Evolutionary conservation across 768 basidiomycete species (phyloP), one percentile per base, ranked within the genome.

Genomic region (Suillus lakei): DNA sequence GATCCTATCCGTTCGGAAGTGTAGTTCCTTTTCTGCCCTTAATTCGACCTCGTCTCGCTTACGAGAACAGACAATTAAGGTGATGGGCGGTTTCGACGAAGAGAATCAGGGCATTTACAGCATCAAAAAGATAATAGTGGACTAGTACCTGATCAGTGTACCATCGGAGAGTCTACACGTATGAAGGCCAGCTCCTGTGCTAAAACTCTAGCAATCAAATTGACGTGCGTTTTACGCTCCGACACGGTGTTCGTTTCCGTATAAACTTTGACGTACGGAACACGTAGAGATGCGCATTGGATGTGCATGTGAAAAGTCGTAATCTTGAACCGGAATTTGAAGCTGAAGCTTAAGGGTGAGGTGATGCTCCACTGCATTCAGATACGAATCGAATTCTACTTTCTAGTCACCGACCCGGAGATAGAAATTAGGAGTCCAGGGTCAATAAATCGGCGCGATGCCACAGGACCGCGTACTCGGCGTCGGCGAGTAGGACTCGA

Each of bases 1-100:
- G 53, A 54, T 54, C 53, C 53, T 54, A 54, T 12, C 21, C 53
- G 5, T 54, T 21, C 53, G 53, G 53, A 54, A 30, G 15, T 30
- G 18, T 6, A 30, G 18, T 21, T 53, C 30, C 30, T 30, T 30
- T 51, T 18, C 4, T 30, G 50, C 28, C 50, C 50, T 53, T 53
- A 21, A 53, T 53, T 28, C 50, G 8, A 28, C 50, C 16, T 28
- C 8, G 26, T 13, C 26, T 51, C 50, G 23, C 12, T 50, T 51
- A 28, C 46, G 46, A 51, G 26, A 51, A 28, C 9, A 54, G 18
- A 32, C 30, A 30, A 53, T 53, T 30, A 53, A 53, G 51, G 18
- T 30, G 51, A 54, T 32, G 53, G 30, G 30, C 53, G 30, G 28
- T 54, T 54, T 21, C 12, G 6, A 54, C 18, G 30, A 54, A 21